Conservation (phyloP, 2,329 filamentous ascomycete genomes). For the Cladosporium sp. region DNA sequence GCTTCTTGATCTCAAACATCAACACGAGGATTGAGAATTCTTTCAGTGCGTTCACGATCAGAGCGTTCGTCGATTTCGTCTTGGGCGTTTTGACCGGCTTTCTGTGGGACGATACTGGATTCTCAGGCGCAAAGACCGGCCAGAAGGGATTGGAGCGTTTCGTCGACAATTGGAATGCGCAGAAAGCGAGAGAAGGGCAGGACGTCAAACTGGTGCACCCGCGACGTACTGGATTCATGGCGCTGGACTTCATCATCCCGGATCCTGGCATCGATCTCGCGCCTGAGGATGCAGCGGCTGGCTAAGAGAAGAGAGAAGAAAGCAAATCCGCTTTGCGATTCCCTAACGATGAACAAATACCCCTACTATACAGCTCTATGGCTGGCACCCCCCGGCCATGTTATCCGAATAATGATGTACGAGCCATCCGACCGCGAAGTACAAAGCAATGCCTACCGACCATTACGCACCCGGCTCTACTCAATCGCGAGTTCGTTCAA, state of each 20-base stretch:
- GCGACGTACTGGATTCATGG: slow-evolving; percentile 83
- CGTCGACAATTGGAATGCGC: slow-evolving; percentile 81
- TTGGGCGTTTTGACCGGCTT: slow-evolving; percentile 83
- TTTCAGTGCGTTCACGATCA: slow-evolving; percentile 71
- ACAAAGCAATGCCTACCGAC: too few relatives aligned
- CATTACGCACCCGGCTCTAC: too few relatives aligned
- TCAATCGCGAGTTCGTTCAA: too few relatives aligned
- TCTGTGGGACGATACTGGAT: slow-evolving; percentile 88
- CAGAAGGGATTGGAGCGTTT: slow-evolving; percentile 69
- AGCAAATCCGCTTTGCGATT: too few relatives aligned
- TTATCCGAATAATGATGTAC: too few relatives aligned
- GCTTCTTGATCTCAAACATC: slow-evolving; percentile 72
- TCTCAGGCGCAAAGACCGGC: slow-evolving; percentile 69
- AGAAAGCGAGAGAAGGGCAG: slow-evolving; percentile 53
- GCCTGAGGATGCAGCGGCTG: not conserved
- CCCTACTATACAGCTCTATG: too few relatives aligned
- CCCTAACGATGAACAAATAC: too few relatives aligned
- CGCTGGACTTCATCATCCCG: slow-evolving; percentile 74
- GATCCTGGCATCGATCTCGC: slow-evolving; percentile 60
- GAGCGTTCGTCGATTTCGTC: slow-evolving; percentile 75
- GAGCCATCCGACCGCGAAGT: too few relatives aligned
- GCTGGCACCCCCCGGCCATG: too few relatives aligned
- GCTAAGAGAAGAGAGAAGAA: not conserved
- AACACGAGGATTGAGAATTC: slow-evolving; percentile 73
- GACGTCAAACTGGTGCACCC: slow-evolving; percentile 73